Percentiles rank a stretch among this genome's conserved stretches.
Conservation (phyloP, 192 early-diverging fungal species). For the Coemansia nantahalensis region DNA sequence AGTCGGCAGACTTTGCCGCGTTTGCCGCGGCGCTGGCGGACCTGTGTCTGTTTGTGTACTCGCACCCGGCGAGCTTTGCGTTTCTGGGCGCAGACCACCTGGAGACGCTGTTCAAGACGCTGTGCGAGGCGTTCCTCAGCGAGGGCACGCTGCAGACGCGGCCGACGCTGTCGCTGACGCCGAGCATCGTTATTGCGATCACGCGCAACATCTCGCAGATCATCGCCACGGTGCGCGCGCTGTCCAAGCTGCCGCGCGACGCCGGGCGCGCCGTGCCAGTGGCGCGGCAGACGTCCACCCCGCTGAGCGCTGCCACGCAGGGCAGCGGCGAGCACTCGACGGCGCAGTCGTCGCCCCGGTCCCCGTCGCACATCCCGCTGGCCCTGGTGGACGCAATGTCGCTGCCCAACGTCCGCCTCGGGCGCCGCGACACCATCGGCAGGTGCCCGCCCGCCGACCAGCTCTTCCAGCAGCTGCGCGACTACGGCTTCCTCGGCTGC, state of each 20-base stretch:
- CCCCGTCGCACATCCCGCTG: conserved; percentile 41
- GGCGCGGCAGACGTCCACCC: background rate
- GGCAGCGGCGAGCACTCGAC: background rate
- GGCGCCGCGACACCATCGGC: conserved; percentile 32
- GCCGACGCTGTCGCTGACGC: conserved; percentile 38
- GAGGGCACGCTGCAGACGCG: conserved; percentile 43
- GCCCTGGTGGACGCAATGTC: conserved; percentile 40
- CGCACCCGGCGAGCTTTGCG: conserved; percentile 48
- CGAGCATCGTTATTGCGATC: conserved; percentile 38
- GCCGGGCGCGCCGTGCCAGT: background rate
- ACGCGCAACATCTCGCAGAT: conserved; percentile 50
- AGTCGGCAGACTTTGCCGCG: conserved; percentile 43
- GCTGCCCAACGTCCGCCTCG: conserved; percentile 24
- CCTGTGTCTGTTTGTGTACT: conserved; percentile 50
- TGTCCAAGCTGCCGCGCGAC: conserved; percentile 15
- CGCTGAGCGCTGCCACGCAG: conserved; percentile 5
- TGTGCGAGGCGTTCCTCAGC: conserved; percentile 44
- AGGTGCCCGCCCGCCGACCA: conserved; percentile 39
- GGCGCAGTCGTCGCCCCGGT: conserved; percentile 27
- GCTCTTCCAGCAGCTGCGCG: conserved; percentile 32
- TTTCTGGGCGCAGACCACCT: conserved; percentile 45
- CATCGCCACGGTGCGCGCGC: conserved; percentile 43
- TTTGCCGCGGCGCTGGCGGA: conserved; percentile 51
- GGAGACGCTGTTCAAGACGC: conserved; percentile 51
- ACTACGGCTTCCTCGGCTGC: conserved; percentile 48